A percentile compares a stretch with the other conserved stretches of the same genome.
Evolutionary conservation across 129 eudicot genomes (phyloP).

Genomic region (Glebionis coronaria): DNA sequence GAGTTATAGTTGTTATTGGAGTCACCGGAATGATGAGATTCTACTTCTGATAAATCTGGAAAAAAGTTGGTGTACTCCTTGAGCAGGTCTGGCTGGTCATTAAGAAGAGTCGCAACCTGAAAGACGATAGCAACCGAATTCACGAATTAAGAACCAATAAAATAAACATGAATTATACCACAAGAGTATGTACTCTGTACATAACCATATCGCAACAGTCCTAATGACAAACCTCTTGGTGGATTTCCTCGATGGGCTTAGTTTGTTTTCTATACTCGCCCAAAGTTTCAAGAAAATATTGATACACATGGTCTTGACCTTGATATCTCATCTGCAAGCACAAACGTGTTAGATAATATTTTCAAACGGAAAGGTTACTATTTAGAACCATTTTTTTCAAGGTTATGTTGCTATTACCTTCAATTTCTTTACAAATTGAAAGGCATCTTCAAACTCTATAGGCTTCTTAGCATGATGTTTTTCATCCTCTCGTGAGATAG

Average conservation of each 20-base stretch:
- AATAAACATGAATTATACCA: background rate
- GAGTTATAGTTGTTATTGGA: too few relatives aligned
- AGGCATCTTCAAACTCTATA: too few relatives aligned
- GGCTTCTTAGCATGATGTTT: too few relatives aligned
- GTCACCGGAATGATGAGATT: conserved; percentile 35
- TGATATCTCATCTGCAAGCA: conserved; percentile 85
- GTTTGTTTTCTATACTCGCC: conserved; percentile 64
- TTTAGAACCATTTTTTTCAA: too few relatives aligned
- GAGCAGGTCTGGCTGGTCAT: conserved; percentile 72
- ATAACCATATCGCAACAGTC: background rate
- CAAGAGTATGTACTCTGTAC: background rate
- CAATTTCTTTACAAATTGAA: too few relatives aligned
- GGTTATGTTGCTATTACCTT: too few relatives aligned
- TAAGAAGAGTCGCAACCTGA: conserved; percentile 81
- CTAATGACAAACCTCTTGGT: conserved; percentile 57
- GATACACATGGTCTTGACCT: conserved; percentile 89
- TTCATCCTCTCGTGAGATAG: too few relatives aligned
- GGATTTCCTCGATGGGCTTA: conserved; percentile 65
- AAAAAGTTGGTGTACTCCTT: conserved; percentile 73
- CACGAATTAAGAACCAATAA: conserved; percentile 8
- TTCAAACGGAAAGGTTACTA: too few relatives aligned
- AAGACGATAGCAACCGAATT: conserved; percentile 25
- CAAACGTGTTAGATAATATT: too few relatives aligned
- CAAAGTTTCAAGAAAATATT: conserved; percentile 80
- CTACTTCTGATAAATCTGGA: conserved; percentile 54